Base-by-base conservation (phyloP, 1,284 basidiomycete species). In the Lignosus rhinocerotis region DNA sequence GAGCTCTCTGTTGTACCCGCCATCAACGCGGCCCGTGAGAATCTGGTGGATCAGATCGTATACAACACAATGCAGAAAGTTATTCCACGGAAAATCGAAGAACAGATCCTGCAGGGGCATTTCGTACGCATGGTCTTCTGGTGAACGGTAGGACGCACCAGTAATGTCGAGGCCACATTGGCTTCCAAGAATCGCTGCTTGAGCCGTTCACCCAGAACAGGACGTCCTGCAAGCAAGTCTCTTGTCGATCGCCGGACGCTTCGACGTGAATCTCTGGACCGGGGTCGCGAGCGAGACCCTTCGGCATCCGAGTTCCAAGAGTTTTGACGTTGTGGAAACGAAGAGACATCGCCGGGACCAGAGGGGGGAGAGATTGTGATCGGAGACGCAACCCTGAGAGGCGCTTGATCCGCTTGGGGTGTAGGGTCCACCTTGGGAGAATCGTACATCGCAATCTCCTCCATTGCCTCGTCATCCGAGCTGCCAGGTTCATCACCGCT, bases 21-120 rank as follows among this genome's bases (percentile, higher is more conserved):
- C 79, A 31, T 93, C 87, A 39, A 94, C 80, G 36, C 86, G 82
- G 14, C 95, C 95, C 12, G 93, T 96, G 62, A 99, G 82, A 49
- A 98, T 91, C 72, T 99, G 97, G 72, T 98, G 96, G 1, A 99
- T 81, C 50, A 98, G 80, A 73, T 99, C 97, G 71, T 99, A 99
- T 16, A 98, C 94, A 14, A 96, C 91, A 68, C 94, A 96, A 73
- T 99, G 97, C 43, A 99, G 76, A 72, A 99, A 98, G 71, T 99
- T 98, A 78, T 99, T 98, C 90, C 94, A 95, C 0, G 95, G 94
- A 68, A 91, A 97, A 60, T 93, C 87, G 72, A 98, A 98, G 79
- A 99, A 98, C 41, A 98, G 78, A 67, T 95, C 90, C 91, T 94
- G 66, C 30, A 30, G 17, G 2, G 6, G 6, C 16, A 21, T 7